Base-by-base conservation (phyloP, 768 basidiomycete species). In the Xanthoconium stramineum region DNA sequence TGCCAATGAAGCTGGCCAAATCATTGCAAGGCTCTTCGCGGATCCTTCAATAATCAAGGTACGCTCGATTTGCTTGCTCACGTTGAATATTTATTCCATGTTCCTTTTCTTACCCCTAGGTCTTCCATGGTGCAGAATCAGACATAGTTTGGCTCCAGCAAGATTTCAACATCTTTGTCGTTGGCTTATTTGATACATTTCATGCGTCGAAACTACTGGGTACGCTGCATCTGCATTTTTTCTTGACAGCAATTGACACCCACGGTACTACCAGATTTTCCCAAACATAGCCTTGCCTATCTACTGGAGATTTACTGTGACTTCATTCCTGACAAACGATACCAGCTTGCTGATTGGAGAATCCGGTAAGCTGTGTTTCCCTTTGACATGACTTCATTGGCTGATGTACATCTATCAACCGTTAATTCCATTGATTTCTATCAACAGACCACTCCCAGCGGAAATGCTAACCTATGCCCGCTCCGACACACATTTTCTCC, bases 121-220 rank as follows among this genome's bases (percentile, higher is more conserved):
- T 96, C 8, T 85, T 99, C 58, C 97, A 98, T 71, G 96, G 97
- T 29, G 92, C 96, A 1, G 89, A 94, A 37, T 90, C 86, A 56
- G 97, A 99, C 68, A 87, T 98, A 42, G 75, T 94, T 6, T 98
- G 97, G 97, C 80, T 98, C 17, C 96, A 99, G 69, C 91, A 94
- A 71, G 89, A 98, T 68, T 95, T 98, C 68, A 91, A 91, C 56
- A 67, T 98, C 9, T 98, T 93, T 71, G 78, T 98, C 50, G 94
- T 99, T 58, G 91, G 93, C 54, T 73, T 98, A n/a, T 98, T 99
- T 68, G 96, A 99, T 67, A 98, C 97, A 0, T 98, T 84, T 69
- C 94, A 98, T 62, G 96, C 95, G 2, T 94, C 95, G 0, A 91
- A 89, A 65, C 74, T 90, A 1, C 76, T 98, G 48, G 86, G 90